Evolutionary conservation across 352 stramenopile genomes (phyloP), one percentile per base, ranked within the genome.

Genomic region (Peronospora destructor): DNA sequence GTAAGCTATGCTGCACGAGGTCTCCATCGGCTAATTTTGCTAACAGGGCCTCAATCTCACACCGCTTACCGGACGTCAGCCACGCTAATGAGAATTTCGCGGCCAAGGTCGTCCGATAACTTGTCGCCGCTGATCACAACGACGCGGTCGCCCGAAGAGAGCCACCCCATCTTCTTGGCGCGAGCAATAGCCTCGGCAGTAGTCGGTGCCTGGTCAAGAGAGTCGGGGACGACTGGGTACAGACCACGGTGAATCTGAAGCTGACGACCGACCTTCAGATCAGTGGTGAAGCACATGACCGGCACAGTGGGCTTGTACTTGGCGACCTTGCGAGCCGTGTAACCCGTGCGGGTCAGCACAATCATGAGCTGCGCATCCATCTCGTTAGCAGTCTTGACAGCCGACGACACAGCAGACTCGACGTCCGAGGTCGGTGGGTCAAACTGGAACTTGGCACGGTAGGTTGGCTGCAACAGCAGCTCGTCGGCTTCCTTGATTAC

Each of bases 241-340:
- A 86, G 46, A 19, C 84, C 73, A 52, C 89, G 79, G 67, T 96
- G 84, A 37, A 97, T 79, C 66, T 97, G 89, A 36, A 97, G 74
- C 62, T 94, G 84, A 29, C 91, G 83, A 21, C 80, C 91, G 26
- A 97, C 85, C 73, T 96, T 94, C 30, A 77, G 74, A 66, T 75
- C 75, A 19, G 71, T 66, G 35, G 81, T 91, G 55, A 90, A 94
- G 72, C 81, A 92, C 84, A 94, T 94, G 36, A 97, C 89, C 2
- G 89, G 89, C 55, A 97, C 87, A 9, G 75, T 88, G 4, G 91
- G 89, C 66, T 91, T 95, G 68, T 91, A 91, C 74, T 94, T 94
- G 64, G 84, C 80, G 3, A 94, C 76, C 66, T 81, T 84, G 45
- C 81, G 80, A 11, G 83, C 83, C 36, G 84, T 91, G 66, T 77